A percentile compares a stretch with the other conserved stretches of the same genome.
These are phyloP conservation scores for Endogone sp. DNA, from an alignment of 192 early-diverging fungal genomes.

Conservation along the genomic window DNA sequence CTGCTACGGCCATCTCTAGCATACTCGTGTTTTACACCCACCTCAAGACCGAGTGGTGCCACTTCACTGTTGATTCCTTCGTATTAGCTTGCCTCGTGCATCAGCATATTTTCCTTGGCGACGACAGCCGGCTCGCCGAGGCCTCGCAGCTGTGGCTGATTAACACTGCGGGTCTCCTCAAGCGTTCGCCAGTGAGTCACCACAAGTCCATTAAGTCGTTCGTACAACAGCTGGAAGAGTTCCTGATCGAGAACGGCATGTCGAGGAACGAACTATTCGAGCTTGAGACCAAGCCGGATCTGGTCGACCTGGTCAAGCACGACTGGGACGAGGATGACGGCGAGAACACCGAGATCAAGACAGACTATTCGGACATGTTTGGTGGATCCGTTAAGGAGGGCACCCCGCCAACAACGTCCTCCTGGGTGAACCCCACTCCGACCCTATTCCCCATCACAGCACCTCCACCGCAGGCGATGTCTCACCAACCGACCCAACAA, in stretches of 20 bases:
- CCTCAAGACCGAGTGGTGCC: slow-evolving; percentile 28
- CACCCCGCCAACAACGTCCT: background rate
- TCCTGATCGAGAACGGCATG: background rate
- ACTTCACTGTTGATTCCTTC: slow-evolving; percentile 28
- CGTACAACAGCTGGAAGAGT: slow-evolving; percentile 6
- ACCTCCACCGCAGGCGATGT: background rate
- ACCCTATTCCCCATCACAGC: background rate
- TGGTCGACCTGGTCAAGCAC: background rate
- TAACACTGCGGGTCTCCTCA: background rate
- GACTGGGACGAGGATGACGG: background rate
- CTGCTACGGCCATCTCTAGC: slow-evolving; percentile 18
- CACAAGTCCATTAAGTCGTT: slow-evolving; percentile 17
- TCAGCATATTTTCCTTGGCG: background rate
- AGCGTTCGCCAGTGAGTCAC: slow-evolving; percentile 8
- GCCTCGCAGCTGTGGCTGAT: background rate
- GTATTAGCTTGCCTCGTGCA: slow-evolving; percentile 16
- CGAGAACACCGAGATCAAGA: background rate
- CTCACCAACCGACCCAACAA: background rate
- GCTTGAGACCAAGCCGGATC: background rate
- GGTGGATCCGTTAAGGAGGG: background rate
- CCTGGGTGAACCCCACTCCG: no score
- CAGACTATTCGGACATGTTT: background rate
- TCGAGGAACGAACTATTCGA: background rate
- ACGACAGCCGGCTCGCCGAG: background rate
- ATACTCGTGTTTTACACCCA: slow-evolving; percentile 25